phyloP scores from a whole-genome alignment of 2,329 filamentous ascomycete genomes.

The Coniella vitis region DNA sequence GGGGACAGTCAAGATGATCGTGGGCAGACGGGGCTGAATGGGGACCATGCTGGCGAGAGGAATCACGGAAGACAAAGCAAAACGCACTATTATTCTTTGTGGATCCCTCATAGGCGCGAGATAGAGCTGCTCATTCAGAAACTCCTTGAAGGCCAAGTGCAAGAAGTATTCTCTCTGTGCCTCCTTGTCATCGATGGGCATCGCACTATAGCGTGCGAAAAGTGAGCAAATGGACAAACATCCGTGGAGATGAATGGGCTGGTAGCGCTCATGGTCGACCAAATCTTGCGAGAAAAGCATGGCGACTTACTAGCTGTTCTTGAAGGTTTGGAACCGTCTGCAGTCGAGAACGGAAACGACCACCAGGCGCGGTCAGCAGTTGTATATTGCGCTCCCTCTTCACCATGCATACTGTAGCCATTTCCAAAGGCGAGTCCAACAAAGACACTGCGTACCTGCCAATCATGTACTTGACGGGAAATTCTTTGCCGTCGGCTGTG shows the following conservation, averaged over 20 bases:
- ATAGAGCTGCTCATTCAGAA: not conserved
- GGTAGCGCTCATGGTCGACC: too few relatives aligned
- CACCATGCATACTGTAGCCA: too few relatives aligned
- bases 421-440: too few relatives aligned
- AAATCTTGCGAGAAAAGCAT: too few relatives aligned
- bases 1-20: not conserved
- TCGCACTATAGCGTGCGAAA: not conserved
- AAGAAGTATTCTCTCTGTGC: constrained; percentile 1
- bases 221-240: not conserved
- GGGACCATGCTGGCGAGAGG: too few relatives aligned
- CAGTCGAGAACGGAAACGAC: not conserved
- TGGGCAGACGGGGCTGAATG: not conserved
- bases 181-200: constrained; percentile 2
- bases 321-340: constrained; percentile 1
- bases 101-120: not conserved
- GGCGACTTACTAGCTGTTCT: not conserved
- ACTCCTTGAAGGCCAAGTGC: constrained; percentile 1
- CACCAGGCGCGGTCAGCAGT: too few relatives aligned
- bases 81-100: not conserved
- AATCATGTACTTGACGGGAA: constrained; percentile 2
- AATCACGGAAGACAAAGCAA: not conserved
- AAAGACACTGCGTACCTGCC: not conserved
- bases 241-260: too few relatives aligned
- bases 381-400: too few relatives aligned
- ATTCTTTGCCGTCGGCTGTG: not conserved